Evolutionary conservation across 208 protist genomes (phyloP), one percentile per base, ranked within the genome.

Genomic region (Trypanosoma lewisi): DNA sequence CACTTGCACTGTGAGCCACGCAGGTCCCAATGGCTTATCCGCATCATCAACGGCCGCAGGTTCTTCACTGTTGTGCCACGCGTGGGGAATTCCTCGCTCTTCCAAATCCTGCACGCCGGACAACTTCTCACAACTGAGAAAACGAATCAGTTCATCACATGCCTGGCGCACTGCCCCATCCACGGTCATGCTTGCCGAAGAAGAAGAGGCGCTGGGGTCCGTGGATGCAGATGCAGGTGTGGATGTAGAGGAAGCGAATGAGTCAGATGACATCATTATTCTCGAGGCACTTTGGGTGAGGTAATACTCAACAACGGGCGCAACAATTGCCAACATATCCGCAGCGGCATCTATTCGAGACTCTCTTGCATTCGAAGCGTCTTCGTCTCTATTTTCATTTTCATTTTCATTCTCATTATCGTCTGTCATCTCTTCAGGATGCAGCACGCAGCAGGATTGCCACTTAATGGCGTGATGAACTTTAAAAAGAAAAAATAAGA

Each of bases 131-230:
- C 45, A 62, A 14, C 72, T 93, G 41, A 89, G 67, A 51, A 73
- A 65, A 14, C 62, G 63, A 9, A 93, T 78, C 0, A 93, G 41
- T 45, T 93, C 86, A 66, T 87, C 72, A 55, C 86, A 88, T 0
- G 78, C 82, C 14, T 61, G 51, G 4, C 73, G 74, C 12, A 93
- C 74, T 17, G 83, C 64, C 8, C 67, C 55, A 33, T 78, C 66
- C 23, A 41, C 49, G 6, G 34, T 48, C 33, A 53, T 34, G n/a
- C n/a, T n/a, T n/a, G n/a, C n/a, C n/a, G n/a, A n/a, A n/a, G n/a
- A n/a, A n/a, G n/a, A n/a, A n/a, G n/a, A n/a, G n/a, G n/a, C n/a
- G n/a, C n/a, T n/a, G n/a, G n/a, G n/a, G n/a, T n/a, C n/a, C n/a
- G n/a, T n/a, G n/a, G n/a, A n/a, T n/a, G n/a, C n/a, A n/a, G n/a